Base-by-base conservation (phyloP, 169 alveolate genomes). In the Babesia ovis region DNA sequence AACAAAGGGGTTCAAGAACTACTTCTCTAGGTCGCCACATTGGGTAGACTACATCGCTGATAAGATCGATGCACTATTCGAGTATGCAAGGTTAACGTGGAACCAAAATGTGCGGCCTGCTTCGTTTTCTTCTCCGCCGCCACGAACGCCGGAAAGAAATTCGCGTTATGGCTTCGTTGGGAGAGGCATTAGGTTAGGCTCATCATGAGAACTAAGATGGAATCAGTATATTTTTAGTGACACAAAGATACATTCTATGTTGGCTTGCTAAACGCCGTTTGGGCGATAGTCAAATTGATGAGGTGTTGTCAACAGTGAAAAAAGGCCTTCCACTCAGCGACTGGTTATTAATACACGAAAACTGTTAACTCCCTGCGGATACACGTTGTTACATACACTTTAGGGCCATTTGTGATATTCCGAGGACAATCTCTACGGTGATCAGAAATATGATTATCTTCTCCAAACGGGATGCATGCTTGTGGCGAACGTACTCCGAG, bases 101-200 rank as follows among this genome's bases (percentile, higher is more conserved):
- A 12, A 32, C 18, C 22, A 29, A 37, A 34, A 9, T 39, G 14
- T 64, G 51, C n/a, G 69, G 20, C 48, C 59, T 0, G 41, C 39
- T 53, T 20, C 62, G 43, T 76, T 56, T 80, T 73, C 84, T 42
- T 43, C 55, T 34, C 18, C 61, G 31, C 27, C 74, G 68, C 56
- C 43, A 75, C 34, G 4, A 25, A 14, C 14, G 8, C 35, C 46
- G 60, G 12, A 48, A 18, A 48, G 32, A 48, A 8, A 8, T 9
- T 9, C 14, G 14, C 32, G 45, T 82, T 14, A 70, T 14, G 92
- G 89, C 31, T 91, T 91, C 58, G 81, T 89, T 27, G 95, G 95
- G 1, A 62, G 94, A 43, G 95, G 95, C 34, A 67, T 91, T 22
- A 39, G 95, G 27, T 66, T 91, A 50, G n/a, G n/a, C n/a, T n/a